phyloP scores from a whole-genome alignment of 345 rosid species.

The Lenwebbia sp. region DNA sequence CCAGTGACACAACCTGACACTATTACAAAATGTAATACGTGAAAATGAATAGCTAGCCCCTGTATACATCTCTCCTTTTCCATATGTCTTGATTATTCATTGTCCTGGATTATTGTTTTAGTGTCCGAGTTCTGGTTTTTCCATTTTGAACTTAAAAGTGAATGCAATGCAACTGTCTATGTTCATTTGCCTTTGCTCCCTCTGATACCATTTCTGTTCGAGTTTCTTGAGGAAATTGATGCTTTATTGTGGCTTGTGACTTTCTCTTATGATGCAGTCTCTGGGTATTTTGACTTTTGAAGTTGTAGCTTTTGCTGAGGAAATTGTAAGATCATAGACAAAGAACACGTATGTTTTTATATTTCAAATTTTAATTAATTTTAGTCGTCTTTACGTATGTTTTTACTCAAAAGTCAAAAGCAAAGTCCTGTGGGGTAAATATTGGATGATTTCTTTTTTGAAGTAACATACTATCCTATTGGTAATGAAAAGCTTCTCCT shows the following conservation, averaged over 20 bases:
- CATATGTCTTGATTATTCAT: not conserved
- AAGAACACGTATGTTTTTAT: not conserved
- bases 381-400: not conserved
- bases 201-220: not conserved
- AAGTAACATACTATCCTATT: not conserved
- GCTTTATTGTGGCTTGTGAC: not conserved
- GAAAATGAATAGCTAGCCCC: not conserved
- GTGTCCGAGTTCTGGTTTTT: not conserved
- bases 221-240: not conserved
- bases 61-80: not conserved
- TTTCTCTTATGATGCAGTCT: not conserved
- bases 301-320: not conserved
- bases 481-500: not conserved
- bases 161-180: not conserved
- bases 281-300: not conserved
- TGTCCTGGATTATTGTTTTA: not conserved
- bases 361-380: not conserved
- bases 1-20: not conserved
- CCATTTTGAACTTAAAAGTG: not conserved
- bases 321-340: not conserved
- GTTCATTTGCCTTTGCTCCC: not conserved
- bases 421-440: not conserved
- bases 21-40: not conserved
- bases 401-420: not conserved
- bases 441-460: not conserved